Base-by-base conservation (phyloP, 2,329 filamentous ascomycete genomes). In the Meredithiella fracta region DNA sequence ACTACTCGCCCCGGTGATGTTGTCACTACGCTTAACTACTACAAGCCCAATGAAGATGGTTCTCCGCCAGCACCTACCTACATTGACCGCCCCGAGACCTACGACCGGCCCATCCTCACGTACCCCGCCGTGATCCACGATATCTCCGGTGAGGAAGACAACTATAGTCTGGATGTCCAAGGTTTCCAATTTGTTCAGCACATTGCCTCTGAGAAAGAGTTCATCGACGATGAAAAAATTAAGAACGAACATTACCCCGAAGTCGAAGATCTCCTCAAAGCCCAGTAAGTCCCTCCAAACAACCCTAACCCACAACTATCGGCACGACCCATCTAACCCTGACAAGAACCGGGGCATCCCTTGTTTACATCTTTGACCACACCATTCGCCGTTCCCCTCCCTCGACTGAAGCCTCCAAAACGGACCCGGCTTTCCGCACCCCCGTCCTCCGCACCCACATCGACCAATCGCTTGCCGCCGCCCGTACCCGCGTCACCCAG, bases 281-380 rank as follows among this genome's bases (percentile, higher is more conserved):
- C 78, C 1, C 72, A 66, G 59, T 60, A 54, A 55, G 57, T 44
- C 40, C 7, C 20, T 44, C 40, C 4, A n/a, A 44, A 44, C 8
- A 44, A 17, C 40, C n/a, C 29, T 42, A 5, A 2, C 4, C 17
- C 22, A 17, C 29, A 38, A 8, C 40, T 4, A 37, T 58, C 40
- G 1, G 58, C 47, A 70, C 72, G n/a, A 69, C 23, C 34, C n/a
- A 20, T 25, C 26, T 54, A 22, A 23, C 34, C 20, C 44, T 22
- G 3, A n/a, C 22, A n/a, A 78, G 77, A 1, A 82, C 80, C 23
- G 76, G 78, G 2, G 74, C 81, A n/a, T 59, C 62, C 11, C 72
- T 74, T n/a, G 71, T 87, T 7, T 68, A 83, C 55, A 68, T 87
- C 57, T 87, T 87, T 69, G 83, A 87, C 67, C 81, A 88, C 67